These are phyloP conservation scores for Rhypophila decipiens DNA, from an alignment of 495 filamentous ascomycete genomes.

Conservation along the genomic window DNA sequence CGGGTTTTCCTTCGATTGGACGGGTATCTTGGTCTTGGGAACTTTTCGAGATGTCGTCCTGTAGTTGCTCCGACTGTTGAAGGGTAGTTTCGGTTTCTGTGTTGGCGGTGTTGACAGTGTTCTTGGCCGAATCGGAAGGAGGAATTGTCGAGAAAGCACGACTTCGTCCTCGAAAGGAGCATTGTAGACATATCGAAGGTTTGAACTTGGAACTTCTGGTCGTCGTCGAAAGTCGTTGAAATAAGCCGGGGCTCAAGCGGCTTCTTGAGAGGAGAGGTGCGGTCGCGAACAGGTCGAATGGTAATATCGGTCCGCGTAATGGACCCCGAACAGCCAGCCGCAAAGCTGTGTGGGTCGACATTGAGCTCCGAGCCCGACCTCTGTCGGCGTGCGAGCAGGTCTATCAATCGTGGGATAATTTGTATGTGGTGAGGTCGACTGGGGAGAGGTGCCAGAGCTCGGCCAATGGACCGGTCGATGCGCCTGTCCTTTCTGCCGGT, in stretches of 20 bases:
- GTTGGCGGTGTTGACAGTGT: too few relatives aligned
- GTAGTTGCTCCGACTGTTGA: conserved; percentile 1
- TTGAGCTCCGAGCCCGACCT: conserved; percentile 18
- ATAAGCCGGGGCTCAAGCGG: neutral
- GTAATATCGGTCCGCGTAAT: conserved; percentile 9
- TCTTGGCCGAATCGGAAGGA: too few relatives aligned
- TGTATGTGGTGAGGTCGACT: too few relatives aligned
- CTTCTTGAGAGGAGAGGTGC: neutral
- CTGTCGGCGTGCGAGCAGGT: neutral
- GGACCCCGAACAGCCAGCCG: conserved; percentile 24
- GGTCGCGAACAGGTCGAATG: conserved; percentile 10
- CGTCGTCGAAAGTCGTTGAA: neutral
- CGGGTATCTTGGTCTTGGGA: neutral
- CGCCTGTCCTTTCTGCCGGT: too few relatives aligned
- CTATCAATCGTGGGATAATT: too few relatives aligned
- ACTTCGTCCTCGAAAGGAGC: conserved; percentile 2
- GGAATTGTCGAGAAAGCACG: conserved; percentile 14
- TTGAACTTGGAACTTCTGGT: neutral
- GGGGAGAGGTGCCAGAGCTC: too few relatives aligned
- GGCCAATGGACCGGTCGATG: too few relatives aligned
- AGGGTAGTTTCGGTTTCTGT: conserved; percentile 7
- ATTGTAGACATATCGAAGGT: conserved; percentile 10
- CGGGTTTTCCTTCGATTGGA: neutral
- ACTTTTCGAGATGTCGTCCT: neutral
- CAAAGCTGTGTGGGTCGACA: conserved; percentile 23